Evolutionary conservation across 169 alveolate species (phyloP).

Genomic region (Cryptosporidium andersoni): DNA sequence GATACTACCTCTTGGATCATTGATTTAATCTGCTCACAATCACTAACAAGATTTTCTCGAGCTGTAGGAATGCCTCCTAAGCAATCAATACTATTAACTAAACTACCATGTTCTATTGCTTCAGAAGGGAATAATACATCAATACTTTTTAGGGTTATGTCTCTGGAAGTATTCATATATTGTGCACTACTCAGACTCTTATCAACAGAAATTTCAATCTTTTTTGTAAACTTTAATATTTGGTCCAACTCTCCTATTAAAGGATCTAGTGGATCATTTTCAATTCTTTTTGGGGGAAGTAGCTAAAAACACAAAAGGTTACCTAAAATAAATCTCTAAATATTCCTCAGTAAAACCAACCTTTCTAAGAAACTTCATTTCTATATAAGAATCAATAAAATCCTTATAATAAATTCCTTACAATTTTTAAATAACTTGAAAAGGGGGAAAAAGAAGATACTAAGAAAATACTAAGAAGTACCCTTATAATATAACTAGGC

Average conservation of each 20-base stretch:
- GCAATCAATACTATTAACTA: slow-evolving; percentile 57
- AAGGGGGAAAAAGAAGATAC: too few relatives aligned
- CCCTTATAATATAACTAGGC: too few relatives aligned
- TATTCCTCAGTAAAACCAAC: slow-evolving; percentile 19
- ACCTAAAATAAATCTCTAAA: neutral
- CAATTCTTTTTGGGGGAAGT: slow-evolving; percentile 30
- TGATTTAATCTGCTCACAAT: slow-evolving; percentile 57
- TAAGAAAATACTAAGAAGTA: too few relatives aligned
- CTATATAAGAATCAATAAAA: neutral
- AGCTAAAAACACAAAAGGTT: neutral
- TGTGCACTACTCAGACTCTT: slow-evolving; percentile 23
- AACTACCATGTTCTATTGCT: slow-evolving; percentile 64
- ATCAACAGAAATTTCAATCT: slow-evolving; percentile 47
- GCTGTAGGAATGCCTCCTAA: slow-evolving; percentile 61
- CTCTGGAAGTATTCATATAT: slow-evolving; percentile 24
- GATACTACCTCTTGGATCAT: slow-evolving; percentile 55
- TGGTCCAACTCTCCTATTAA: slow-evolving; percentile 65
- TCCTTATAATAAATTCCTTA: too few relatives aligned
- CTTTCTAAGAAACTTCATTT: slow-evolving; percentile 38
- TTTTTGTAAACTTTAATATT: slow-evolving; percentile 47
- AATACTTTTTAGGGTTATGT: slow-evolving; percentile 21
- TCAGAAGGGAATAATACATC: slow-evolving; percentile 36
- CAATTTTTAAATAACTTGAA: too few relatives aligned
- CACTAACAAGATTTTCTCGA: slow-evolving; percentile 37
- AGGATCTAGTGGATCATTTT: slow-evolving; percentile 54